A percentile compares a stretch with the other conserved stretches of the same genome.
Conservation (phyloP, 192 early-diverging fungal genomes). For the Mortierella hygrophila region DNA sequence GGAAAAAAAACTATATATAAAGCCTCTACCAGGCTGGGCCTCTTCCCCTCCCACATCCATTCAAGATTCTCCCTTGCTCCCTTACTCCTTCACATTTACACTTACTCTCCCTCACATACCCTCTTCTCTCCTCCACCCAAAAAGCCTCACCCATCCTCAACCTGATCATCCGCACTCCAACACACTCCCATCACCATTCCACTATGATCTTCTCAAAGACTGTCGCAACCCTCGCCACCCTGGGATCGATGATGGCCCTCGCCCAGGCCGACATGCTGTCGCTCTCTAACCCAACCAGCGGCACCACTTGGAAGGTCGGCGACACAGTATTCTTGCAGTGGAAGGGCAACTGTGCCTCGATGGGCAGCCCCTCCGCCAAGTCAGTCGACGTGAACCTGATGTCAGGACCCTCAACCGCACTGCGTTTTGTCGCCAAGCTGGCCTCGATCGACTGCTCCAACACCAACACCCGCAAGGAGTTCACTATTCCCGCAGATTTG, state of each 20-base stretch:
- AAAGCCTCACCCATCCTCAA: not conserved
- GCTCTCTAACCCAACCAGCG: conserved; percentile 43
- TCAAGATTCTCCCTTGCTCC: not conserved
- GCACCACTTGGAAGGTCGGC: conserved; percentile 33
- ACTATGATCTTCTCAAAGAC: conserved; percentile 41
- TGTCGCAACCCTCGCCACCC: conserved; percentile 14
- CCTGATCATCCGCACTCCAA: not conserved
- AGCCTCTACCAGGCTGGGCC: not conserved
- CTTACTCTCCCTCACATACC: not conserved
- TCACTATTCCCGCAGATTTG: conserved; percentile 21
- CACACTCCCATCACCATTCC: not conserved
- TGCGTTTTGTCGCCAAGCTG: conserved; percentile 39
- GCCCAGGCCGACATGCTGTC: conserved; percentile 32
- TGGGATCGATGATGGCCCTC: conserved; percentile 14
- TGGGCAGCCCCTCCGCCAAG: conserved; percentile 23
- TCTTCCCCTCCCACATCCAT: conserved; percentile 3
- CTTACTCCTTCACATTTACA: not conserved
- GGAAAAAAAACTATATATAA: not conserved
- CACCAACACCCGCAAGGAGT: conserved; percentile 37
- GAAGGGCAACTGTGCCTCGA: conserved; percentile 40
- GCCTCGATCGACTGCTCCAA: conserved; percentile 43
- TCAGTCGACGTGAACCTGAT: conserved; percentile 39
- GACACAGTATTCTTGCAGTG: conserved; percentile 41
- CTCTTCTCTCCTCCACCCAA: not conserved
- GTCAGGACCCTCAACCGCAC: conserved; percentile 20